Evolutionary conservation across 1,284 basidiomycete species (phyloP), one percentile per base, ranked within the genome.

Genomic region (Phylloboletellus chloephorus): DNA sequence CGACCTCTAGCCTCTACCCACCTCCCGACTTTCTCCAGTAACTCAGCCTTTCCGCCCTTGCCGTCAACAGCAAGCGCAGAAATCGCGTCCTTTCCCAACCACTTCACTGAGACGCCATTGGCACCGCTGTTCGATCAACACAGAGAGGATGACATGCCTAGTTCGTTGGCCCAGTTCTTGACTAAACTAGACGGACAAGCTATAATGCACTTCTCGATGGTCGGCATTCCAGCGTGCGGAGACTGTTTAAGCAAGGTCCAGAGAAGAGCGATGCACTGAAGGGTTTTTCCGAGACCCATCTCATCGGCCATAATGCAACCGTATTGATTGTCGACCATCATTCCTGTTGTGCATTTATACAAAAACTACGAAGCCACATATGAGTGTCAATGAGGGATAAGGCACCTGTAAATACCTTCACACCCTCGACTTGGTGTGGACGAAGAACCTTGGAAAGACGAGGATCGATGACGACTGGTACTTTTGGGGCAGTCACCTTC

Each of bases 291-390:
- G 16, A 95, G 78, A 58, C 96, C 95, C 95, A 98, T 98, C 66
- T 97, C 95, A 60, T 98, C 95, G 0, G 96, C 95, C 88, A 98
- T 94, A 60, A 98, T 98, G 57, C 92, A 97, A 0, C 95, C 95
- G 55, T 92, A 92, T 43, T 95, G 92, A 52, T 91, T 88, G 38
- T 92, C 82, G 19, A 87, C 88, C 37, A 94, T 67, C 79, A 96
- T 87, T 2, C 94, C 96, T 0, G 91, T 97, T 7, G 93, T 85
- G 60, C 93, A 95, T 62, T 81, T 84, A 66, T 97, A 99, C 59
- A 99, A 67, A 65, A 98, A 98, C 86, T 92, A 37, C 2, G 37
- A 25, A 38, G 56, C 15, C 60, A 47, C 21, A 37, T 22, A 23
- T 47, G 34, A 44, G 39, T 17, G 30, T 29, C 37, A 17, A n/a